phyloP scores from a whole-genome alignment of 2,329 filamentous ascomycete genomes.

The Albophoma yamanashiensis region DNA sequence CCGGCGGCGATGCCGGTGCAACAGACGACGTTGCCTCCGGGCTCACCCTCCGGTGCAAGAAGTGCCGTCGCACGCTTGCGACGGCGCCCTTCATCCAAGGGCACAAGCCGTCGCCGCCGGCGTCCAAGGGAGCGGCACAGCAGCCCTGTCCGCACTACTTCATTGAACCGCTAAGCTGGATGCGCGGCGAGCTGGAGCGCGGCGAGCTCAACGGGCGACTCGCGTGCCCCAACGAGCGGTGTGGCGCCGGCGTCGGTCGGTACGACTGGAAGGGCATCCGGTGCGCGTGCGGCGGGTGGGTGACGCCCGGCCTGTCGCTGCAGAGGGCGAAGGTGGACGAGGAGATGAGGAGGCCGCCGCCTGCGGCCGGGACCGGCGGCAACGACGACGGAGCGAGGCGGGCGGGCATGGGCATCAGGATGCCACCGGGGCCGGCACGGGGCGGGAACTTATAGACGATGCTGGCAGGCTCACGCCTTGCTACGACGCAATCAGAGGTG shows the following conservation, averaged over 20 bases:
- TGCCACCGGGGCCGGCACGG: constrained; percentile 35
- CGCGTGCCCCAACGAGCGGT: constrained; percentile 68
- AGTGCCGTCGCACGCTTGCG: constrained; percentile 62
- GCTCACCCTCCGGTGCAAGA: constrained; percentile 64
- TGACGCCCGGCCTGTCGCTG: constrained; percentile 82
- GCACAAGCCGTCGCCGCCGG: constrained; percentile 30
- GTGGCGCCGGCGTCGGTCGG: constrained; percentile 74
- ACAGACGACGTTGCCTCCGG: constrained; percentile 4
- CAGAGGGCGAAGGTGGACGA: constrained; percentile 78
- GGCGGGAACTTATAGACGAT: neutral
- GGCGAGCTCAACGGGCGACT: constrained; percentile 77
- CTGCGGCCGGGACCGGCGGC: constrained; percentile 8
- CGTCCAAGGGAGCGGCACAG: constrained; percentile 3
- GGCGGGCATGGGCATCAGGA: constrained; percentile 36
- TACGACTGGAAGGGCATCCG: constrained; percentile 95
- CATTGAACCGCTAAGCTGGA: constrained; percentile 88
- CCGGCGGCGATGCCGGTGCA: neutral
- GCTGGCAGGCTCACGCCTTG: neutral
- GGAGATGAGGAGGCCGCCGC: constrained; percentile 18
- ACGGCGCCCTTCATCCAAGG: constrained; percentile 52
- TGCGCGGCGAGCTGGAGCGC: constrained; percentile 72
- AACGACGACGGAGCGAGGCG: constrained; percentile 7
- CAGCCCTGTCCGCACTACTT: constrained; percentile 71
- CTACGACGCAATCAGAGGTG: neutral
- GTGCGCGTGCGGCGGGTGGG: constrained; percentile 85